Percentiles rank a stretch among this genome's conserved stretches.
Conservation (phyloP, 768 basidiomycete species). For the Agaricus sinodeliciosus region DNA sequence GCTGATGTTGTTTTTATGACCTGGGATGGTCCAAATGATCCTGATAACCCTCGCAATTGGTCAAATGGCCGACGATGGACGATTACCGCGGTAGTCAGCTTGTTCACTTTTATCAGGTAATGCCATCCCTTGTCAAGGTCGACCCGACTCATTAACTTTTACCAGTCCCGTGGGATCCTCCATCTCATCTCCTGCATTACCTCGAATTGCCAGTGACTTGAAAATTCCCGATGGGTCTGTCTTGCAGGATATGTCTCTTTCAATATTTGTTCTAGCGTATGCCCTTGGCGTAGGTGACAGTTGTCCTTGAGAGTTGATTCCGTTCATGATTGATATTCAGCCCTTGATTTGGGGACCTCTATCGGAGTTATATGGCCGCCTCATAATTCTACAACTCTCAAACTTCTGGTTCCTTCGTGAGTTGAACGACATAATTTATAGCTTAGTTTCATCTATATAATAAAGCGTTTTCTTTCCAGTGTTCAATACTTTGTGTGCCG, state of each 20-base stretch:
- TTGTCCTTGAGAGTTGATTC: too few species aligned
- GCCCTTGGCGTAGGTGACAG: slow-evolving; percentile 23
- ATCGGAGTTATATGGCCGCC: slow-evolving; percentile 32
- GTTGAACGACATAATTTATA: slow-evolving; percentile 12
- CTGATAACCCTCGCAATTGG: slow-evolving; percentile 59
- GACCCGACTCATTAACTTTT: slow-evolving; percentile 35
- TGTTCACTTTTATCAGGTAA: slow-evolving; percentile 63
- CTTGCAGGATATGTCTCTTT: slow-evolving; percentile 32
- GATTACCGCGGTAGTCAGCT: slow-evolving; percentile 53
- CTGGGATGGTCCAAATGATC: slow-evolving; percentile 59
- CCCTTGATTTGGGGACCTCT: slow-evolving; percentile 33
- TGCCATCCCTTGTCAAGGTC: slow-evolving; percentile 64
- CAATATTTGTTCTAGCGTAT: slow-evolving; percentile 37
- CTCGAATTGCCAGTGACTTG: slow-evolving; percentile 21
- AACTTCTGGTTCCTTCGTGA: slow-evolving; percentile 55
- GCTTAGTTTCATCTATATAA: not conserved
- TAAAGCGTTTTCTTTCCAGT: slow-evolving; percentile 22
- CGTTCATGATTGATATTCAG: slow-evolving; percentile 11
- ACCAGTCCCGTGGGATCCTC: slow-evolving; percentile 27
- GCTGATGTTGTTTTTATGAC: slow-evolving; percentile 14
- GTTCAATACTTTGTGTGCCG: slow-evolving; percentile 44
- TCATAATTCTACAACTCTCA: slow-evolving; percentile 45
- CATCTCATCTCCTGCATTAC: slow-evolving; percentile 23
- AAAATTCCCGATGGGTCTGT: slow-evolving; percentile 24
- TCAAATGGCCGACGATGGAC: slow-evolving; percentile 52